phyloP scores from a whole-genome alignment of 495 filamentous ascomycete species.

The Trichodelitschia bisporula region DNA sequence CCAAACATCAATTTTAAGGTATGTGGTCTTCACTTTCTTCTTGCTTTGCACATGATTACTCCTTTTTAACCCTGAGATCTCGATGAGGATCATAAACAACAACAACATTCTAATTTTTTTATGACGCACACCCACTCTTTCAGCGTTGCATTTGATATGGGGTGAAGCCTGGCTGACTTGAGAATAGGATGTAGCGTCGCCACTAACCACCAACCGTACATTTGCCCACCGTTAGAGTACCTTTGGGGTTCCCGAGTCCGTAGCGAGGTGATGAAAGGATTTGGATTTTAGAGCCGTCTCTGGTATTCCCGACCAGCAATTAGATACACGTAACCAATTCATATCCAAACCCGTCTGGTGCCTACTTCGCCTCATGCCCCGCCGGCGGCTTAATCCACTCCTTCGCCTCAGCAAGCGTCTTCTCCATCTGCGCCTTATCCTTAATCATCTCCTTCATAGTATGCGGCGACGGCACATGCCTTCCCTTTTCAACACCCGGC shows the following conservation, averaged over 20 bases:
- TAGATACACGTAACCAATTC: too few species aligned
- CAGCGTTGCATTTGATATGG: too few species aligned
- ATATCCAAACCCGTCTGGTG: too few species aligned
- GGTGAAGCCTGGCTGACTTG: too few species aligned
- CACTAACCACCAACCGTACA: too few species aligned
- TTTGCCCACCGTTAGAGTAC: too few species aligned
- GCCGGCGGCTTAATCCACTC: constrained; percentile 36
- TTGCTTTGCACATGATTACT: constrained; percentile 21
- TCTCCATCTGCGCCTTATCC: constrained; percentile 36
- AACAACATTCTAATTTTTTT: constrained; percentile 41
- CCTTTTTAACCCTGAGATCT: constrained; percentile 33
- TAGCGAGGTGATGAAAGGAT: too few species aligned
- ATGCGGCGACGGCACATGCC: constrained; percentile 47
- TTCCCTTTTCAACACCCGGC: constrained; percentile 49
- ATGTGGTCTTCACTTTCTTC: constrained; percentile 4
- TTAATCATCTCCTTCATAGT: constrained; percentile 40
- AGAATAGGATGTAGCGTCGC: too few species aligned
- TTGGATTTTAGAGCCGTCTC: too few species aligned
- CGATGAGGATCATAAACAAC: constrained; percentile 26
- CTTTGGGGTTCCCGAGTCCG: too few species aligned
- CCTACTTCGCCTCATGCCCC: constrained; percentile 29
- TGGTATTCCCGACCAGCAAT: too few species aligned
- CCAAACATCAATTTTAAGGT: constrained; percentile 1
- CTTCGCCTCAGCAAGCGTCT: constrained; percentile 27
- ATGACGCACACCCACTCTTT: too few species aligned